Base-by-base conservation (phyloP, 768 basidiomycete species). In the Russula vinacea region DNA sequence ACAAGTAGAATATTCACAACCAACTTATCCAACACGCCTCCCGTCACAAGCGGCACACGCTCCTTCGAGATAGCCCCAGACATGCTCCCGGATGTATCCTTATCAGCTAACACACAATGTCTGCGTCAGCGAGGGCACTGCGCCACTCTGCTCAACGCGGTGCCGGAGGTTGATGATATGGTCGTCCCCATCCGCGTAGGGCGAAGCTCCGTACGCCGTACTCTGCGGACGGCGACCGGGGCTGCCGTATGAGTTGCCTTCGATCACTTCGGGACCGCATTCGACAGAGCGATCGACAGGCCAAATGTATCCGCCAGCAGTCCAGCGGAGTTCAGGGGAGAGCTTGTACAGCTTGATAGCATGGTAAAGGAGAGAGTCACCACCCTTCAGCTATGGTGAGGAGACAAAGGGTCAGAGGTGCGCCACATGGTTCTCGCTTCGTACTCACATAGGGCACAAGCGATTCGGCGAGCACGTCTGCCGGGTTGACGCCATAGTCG, bases 241-340 rank as follows among this genome's bases (percentile, higher is more conserved):
- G 63, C 66, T 75, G 52, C 40, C 70, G 54, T 69, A 68, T 2
- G 73, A 70, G 56, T 60, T 71, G 24, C 76, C 74, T 9, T 68
- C 65, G 61, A 78, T 74, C 44, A 85, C 83, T 57, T 77, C 77
- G 44, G 79, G 79, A 60, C 66, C 62, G 37, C 83, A 80, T 70
- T 91, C 88, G 22, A 91, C 86, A 0, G 83, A 81, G 56, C 83
- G 82, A 69, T 89, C 87, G 29, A 83, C 78, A 0, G 89, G 85
- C 90, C 91, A 92, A 65, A 92, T 79, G 72, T 88, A 91, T 22
- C 89, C 89, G 2, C 89, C 90, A 37, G 91, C 90, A 19, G 86
- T 84, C 87, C 89, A 92, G 64, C 88, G 88, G 1, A 92, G 79
- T 65, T 88, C 88, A 0, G 89, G 88, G 1, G 76, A 73, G 52